Conservation (phyloP, 495 filamentous ascomycete species). For the Saxophila tyrrhenica region DNA sequence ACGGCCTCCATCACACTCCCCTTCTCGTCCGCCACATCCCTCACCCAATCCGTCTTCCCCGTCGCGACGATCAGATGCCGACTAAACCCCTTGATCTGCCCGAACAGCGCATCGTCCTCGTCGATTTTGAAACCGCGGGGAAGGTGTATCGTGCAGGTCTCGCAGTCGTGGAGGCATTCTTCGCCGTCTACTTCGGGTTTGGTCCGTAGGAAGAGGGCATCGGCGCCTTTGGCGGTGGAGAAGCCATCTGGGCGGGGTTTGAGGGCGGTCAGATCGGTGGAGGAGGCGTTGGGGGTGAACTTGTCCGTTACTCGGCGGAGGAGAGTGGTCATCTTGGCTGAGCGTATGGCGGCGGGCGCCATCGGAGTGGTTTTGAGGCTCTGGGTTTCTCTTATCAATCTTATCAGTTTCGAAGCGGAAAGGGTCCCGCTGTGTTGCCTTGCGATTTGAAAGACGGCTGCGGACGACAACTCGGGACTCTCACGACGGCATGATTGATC, state of each 20-base stretch:
- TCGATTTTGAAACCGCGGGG: conserved; percentile 69
- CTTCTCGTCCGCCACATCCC: conserved; percentile 79
- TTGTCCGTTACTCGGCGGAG: conserved; percentile 25
- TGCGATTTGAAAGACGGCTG: background rate
- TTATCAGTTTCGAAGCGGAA: no score
- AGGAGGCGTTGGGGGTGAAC: conserved; percentile 21
- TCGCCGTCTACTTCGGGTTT: conserved; percentile 68
- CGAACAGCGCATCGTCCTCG: conserved; percentile 68
- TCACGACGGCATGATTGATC: no score
- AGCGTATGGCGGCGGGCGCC: background rate
- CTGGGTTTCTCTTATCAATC: no score
- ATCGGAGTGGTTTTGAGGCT: no score
- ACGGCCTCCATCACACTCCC: conserved; percentile 95
- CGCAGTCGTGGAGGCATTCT: conserved; percentile 83
- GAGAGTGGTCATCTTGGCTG: conserved; percentile 19
- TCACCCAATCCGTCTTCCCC: conserved; percentile 88
- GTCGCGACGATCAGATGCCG: conserved; percentile 89
- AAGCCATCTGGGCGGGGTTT: conserved; percentile 20
- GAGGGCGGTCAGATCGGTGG: conserved; percentile 5
- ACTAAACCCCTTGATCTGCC: conserved; percentile 75
- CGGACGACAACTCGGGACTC: background rate
- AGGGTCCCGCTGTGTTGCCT: no score
- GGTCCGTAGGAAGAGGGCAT: conserved; percentile 51
- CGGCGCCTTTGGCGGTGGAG: conserved; percentile 21
- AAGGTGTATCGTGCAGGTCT: conserved; percentile 65